A percentile compares a stretch with the other conserved stretches of the same genome.
phyloP scores from a whole-genome alignment of 306 rosid species.

The Geum urbanum region DNA sequence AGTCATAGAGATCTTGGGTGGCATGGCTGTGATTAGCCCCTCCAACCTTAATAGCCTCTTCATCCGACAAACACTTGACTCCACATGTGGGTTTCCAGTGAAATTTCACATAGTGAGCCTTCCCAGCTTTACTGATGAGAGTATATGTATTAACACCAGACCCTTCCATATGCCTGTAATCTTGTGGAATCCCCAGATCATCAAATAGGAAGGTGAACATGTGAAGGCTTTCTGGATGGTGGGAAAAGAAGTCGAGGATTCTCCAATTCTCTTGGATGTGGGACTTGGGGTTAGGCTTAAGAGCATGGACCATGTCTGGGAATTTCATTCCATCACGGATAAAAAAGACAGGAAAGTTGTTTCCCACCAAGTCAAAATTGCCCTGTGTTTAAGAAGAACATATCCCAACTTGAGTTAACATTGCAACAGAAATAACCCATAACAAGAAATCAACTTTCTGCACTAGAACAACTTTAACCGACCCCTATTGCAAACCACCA shows the following conservation, averaged over 20 bases:
- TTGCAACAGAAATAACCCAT: background rate
- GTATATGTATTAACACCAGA: conserved; percentile 83
- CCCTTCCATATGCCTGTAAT: conserved; percentile 97
- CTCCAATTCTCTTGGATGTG: conserved; percentile 96
- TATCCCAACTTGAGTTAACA: conserved; percentile 9
- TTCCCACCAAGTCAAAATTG: conserved; percentile 91
- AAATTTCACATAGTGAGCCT: conserved; percentile 69
- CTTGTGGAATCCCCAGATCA: conserved; percentile 84
- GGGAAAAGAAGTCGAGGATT: conserved; percentile 85
- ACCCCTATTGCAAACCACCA: background rate
- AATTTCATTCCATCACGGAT: conserved; percentile 85
- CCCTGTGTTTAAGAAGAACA: conserved; percentile 46
- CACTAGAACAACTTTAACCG: background rate
- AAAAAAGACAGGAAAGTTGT: conserved; percentile 85
- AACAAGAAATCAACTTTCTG: conserved; percentile 5
- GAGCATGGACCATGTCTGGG: conserved; percentile 92
- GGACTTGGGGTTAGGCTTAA: conserved; percentile 88
- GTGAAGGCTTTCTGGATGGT: conserved; percentile 88
- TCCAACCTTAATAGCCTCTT: conserved; percentile 78
- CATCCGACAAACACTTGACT: conserved; percentile 74
- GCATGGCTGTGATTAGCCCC: conserved; percentile 97
- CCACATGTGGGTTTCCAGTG: conserved; percentile 91
- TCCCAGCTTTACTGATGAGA: conserved; percentile 74
- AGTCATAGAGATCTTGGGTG: conserved; percentile 83
- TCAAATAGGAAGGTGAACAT: conserved; percentile 78